Evolutionary conservation across 345 rosid species (phyloP), one percentile per base, ranked within the genome.

Genomic region (Luvunga scandens): DNA sequence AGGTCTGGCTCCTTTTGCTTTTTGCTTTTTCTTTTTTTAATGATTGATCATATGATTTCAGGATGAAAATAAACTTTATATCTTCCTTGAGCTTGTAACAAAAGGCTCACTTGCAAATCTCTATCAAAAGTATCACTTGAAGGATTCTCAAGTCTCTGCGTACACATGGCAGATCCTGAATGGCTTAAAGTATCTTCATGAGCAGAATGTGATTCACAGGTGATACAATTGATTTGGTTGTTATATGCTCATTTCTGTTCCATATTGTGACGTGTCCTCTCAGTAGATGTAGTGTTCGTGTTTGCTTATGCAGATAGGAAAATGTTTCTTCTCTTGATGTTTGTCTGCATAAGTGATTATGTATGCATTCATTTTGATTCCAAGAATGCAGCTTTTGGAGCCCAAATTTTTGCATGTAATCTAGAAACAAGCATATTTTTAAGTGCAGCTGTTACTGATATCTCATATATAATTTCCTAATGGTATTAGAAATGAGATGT

Each of bases 121-220:
- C 56, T 95, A 93, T 86, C 82, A 75, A 68, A 88, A 67, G 69
- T 91, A 91, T 71, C 28, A 80, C 75, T 90, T 93, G n/a, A 71
- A 22, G 77, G 92, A 93, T 77, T 92, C 97, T 72, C 91, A 86
- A 79, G 94, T 88, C 72, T 91, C 92, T 75, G 66, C 74, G 34
- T 95, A 92, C 81, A 95, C 99, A 22, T 89, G 93, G 75, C 97
- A 95, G 79, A 95, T 95, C 78, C 85, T 93, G 78, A 81, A 68
- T 57, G 98, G 98, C 59, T 78, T 95, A 83, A 89, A 88, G 80
- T 95, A 93, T 88, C 98, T 95, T 79, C 99, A 95, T 75, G 90
- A 90, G 48, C 85, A 75, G 67, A 77, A 86, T 79, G 94, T 93
- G 79, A 77, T 94, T 79, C 98, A 94, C 88, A 88, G 97, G 97